Evolutionary conservation across 2,329 filamentous ascomycete genomes (phyloP).

Genomic region (Stylonectria norvegica): DNA sequence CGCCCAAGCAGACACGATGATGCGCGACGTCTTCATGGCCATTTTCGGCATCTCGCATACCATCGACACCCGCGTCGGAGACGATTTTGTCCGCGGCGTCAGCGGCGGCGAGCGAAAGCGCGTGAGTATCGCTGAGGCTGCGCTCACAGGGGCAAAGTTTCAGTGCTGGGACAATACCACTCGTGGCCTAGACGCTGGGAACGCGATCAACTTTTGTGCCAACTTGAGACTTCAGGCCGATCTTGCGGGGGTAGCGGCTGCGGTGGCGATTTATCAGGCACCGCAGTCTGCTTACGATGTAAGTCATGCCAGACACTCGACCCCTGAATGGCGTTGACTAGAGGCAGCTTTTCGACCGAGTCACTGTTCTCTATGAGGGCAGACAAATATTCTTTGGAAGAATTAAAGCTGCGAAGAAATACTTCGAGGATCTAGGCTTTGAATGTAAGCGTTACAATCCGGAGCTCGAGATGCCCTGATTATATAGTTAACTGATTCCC

Average conservation of each 20-base stretch:
- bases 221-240: conserved; percentile 28
- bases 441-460: conserved; percentile 21
- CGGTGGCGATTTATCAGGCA: conserved; percentile 56
- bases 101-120: conserved; percentile 76
- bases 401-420: conserved; percentile 53
- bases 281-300: conserved; percentile 55
- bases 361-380: conserved; percentile 63
- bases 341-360: conserved; percentile 63
- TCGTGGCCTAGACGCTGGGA: conserved; percentile 27
- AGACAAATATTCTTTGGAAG: conserved; percentile 65
- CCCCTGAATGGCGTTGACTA: conserved; percentile 31
- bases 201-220: conserved; percentile 26
- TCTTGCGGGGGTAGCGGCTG: conserved; percentile 22
- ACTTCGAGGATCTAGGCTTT: conserved; percentile 49
- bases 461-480: fast-evolving
- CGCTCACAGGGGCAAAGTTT: conserved; percentile 23
- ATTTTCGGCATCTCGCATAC: conserved; percentile 78
- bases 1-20: conserved; percentile 19
- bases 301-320: conserved; percentile 2
- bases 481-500: fast-evolving
- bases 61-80: conserved; percentile 67
- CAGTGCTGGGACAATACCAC: conserved; percentile 35
- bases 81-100: conserved; percentile 66
- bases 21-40: conserved; percentile 59
- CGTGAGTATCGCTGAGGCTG: conserved; percentile 71